Percentiles rank a stretch among this genome's conserved stretches.
Evolutionary conservation across 345 rosid species (phyloP).

Genomic region (Citrus hindsii): DNA sequence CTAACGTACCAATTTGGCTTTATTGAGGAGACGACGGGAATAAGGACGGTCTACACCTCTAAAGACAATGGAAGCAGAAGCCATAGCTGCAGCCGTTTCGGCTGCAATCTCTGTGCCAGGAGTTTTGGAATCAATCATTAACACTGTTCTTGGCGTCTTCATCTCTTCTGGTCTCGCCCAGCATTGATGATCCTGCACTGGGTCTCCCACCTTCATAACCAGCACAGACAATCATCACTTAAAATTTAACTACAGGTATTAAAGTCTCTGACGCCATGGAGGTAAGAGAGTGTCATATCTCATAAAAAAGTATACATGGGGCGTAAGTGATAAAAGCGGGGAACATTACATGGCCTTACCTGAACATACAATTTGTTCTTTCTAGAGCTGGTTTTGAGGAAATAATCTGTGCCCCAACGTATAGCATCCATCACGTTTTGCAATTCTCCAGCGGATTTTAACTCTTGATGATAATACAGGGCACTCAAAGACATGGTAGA

Average conservation of each 20-base stretch:
- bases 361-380: conserved; percentile 59
- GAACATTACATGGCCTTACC: conserved; percentile 25
- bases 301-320: too few species aligned
- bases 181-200: conserved; percentile 66
- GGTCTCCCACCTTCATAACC: conserved; percentile 66
- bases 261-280: too few species aligned
- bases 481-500: conserved; percentile 85
- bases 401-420: conserved; percentile 94
- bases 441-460: conserved; percentile 48
- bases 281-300: too few species aligned
- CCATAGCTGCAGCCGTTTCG: conserved; percentile 78
- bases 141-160: conserved; percentile 70
- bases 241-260: background rate
- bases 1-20: conserved; percentile 53
- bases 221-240: background rate
- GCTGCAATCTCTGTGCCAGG: conserved; percentile 91
- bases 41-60: conserved; percentile 43
- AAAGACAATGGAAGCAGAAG: conserved; percentile 75
- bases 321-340: too few species aligned
- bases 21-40: conserved; percentile 73
- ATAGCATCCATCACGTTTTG: conserved; percentile 45
- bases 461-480: conserved; percentile 42
- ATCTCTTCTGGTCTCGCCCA: conserved; percentile 84
- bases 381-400: conserved; percentile 57
- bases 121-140: conserved; percentile 37